Evolutionary conservation across 352 stramenopile genomes (phyloP).

Genomic region (Blastocystis sp.): DNA sequence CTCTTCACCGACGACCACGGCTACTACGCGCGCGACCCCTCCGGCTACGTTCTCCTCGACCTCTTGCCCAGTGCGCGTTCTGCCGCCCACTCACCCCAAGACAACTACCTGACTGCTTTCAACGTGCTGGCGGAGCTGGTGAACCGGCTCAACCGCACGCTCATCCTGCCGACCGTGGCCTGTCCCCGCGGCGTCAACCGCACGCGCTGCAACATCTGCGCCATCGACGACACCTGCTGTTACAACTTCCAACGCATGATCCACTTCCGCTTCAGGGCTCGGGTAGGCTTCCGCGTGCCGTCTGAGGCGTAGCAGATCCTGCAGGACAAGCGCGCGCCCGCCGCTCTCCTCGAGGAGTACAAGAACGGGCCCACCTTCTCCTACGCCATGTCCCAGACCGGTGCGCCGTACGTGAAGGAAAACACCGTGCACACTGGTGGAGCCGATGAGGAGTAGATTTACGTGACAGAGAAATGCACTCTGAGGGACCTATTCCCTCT

Average conservation of each 20-base stretch:
- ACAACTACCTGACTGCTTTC: background rate
- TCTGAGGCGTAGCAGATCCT: slow-evolving; percentile 44
- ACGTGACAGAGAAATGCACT: background rate
- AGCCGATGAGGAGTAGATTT: slow-evolving; percentile 19
- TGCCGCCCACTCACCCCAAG: background rate
- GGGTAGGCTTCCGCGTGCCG: background rate
- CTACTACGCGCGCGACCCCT: slow-evolving; percentile 7
- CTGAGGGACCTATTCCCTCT: background rate
- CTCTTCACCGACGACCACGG: slow-evolving; percentile 29
- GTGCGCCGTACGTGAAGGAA: background rate
- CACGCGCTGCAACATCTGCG: slow-evolving; percentile 25
- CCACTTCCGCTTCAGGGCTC: slow-evolving; percentile 20
- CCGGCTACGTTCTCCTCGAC: slow-evolving; percentile 41
- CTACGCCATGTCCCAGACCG: background rate
- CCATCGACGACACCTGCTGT: slow-evolving; percentile 12
- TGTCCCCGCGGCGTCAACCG: slow-evolving; percentile 3
- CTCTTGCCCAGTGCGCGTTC: background rate
- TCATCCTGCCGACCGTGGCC: slow-evolving; percentile 40
- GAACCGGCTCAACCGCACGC: slow-evolving; percentile 1
- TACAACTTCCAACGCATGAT: slow-evolving; percentile 40
- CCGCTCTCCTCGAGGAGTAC: background rate
- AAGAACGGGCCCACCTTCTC: slow-evolving; percentile 13
- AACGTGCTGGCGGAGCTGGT: slow-evolving; percentile 6
- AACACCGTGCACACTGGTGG: slow-evolving; percentile 6
- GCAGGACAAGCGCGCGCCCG: slow-evolving; percentile 28